These are phyloP conservation scores for Actinidia polygama DNA, from an alignment of 179 eudicot genomes.

Conservation along the genomic window DNA sequence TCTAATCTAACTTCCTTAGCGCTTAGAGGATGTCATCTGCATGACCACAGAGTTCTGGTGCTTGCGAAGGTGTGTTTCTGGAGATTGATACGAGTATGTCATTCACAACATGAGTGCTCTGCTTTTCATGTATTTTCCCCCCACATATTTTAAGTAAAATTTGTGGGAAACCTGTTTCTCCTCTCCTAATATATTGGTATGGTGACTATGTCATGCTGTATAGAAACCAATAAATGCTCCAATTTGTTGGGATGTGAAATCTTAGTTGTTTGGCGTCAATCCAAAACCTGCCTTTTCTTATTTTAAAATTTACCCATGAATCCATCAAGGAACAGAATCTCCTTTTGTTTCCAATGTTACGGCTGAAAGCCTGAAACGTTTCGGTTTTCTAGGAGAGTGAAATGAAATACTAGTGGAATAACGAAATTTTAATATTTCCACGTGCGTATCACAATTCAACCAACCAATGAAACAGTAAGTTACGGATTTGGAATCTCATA, in stretches of 20 bases:
- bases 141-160: too few relatives aligned
- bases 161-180: background rate
- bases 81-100: background rate
- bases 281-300: background rate
- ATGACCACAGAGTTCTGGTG: conserved; percentile 46
- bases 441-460: too few relatives aligned
- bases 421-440: too few relatives aligned
- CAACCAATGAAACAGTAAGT: too few relatives aligned
- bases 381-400: too few relatives aligned
- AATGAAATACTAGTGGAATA: too few relatives aligned
- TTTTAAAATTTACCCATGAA: too few relatives aligned
- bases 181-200: conserved; percentile 5
- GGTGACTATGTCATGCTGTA: background rate
- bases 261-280: background rate
- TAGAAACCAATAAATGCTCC: background rate
- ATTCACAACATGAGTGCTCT: background rate
- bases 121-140: background rate
- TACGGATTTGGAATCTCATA: too few relatives aligned
- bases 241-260: background rate
- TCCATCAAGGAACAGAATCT: too few relatives aligned
- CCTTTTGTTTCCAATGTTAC: too few relatives aligned
- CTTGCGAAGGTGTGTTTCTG: conserved; percentile 53
- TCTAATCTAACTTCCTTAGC: conserved; percentile 54
- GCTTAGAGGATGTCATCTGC: conserved; percentile 62
- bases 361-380: too few relatives aligned